Evolutionary conservation across 2,329 filamentous ascomycete species (phyloP), one percentile per base, ranked within the genome.

Genomic region (Monosporascus ibericus): DNA sequence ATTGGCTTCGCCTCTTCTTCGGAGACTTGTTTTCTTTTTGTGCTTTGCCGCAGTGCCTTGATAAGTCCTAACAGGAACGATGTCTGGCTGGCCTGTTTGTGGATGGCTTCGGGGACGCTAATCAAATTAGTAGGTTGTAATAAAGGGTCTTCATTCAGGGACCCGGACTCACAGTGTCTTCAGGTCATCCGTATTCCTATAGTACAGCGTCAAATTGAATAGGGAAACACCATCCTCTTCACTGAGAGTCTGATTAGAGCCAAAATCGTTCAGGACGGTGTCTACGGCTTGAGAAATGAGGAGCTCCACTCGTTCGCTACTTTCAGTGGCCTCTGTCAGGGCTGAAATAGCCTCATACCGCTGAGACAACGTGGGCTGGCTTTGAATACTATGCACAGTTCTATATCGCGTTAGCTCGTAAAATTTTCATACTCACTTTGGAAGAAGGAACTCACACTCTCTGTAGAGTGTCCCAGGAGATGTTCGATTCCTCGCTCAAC

Each of bases 221-320:
- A 60, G 27, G 18, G 56, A 55, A 18, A 42, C 38, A 3, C 58
- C 59, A n/a, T 61, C 58, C 34, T 58, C 52, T 9, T 55, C 58
- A 18, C 42, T 44, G 9, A 57, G 47, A 2, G 20, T 34, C 22
- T n/a, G 4, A 11, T 8, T 9, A 17, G 42, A 46, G 14, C 44
- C 30, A 20, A 37, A 51, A 18, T 2, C 22, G 18, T 44, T 38
- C 6, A 56, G 37, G 38, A 36, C 25, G 6, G 39, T 36, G 8
- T 55, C 44, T 11, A 54, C 36, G 1, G 52, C 34, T 30, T 27
- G 30, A 5, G 50, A 49, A 20, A 52, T 44, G 7, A 56, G n/a
- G 15, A 46, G 25, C 20, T 47, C 48, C 18, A 58, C 24, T 24
- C 53, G 48, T 18, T 50, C 47, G 8, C 39, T 47, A 17, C 39